These are phyloP conservation scores for Phaeosphaeria sp. DNA, from an alignment of 2,329 filamentous ascomycete genomes.

Conservation along the genomic window DNA sequence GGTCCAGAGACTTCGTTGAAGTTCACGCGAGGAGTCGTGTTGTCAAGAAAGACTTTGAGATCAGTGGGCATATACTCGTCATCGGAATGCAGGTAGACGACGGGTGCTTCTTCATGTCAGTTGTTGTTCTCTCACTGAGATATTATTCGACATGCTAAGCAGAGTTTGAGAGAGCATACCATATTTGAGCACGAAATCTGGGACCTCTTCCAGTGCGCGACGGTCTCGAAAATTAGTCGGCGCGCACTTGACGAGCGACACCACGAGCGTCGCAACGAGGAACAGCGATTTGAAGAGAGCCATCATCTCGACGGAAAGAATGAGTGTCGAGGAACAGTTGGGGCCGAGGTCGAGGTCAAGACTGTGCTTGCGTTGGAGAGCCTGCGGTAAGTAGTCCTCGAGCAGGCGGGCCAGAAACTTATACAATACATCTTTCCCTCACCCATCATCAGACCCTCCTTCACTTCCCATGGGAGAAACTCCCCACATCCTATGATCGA, in stretches of 20 bases:
- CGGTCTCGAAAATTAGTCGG: conserved; percentile 24
- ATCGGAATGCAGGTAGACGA: conserved; percentile 52
- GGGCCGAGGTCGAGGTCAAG: neutral
- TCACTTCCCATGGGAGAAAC: neutral
- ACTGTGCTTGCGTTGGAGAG: neutral
- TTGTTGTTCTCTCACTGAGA: neutral
- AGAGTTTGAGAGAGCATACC: conserved; percentile 29
- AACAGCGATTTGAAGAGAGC: conserved; percentile 6
- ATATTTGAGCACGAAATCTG: conserved; percentile 48
- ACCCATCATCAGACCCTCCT: neutral
- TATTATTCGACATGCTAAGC: too few relatives aligned
- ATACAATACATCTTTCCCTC: conserved; percentile 3
- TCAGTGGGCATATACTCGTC: conserved; percentile 55
- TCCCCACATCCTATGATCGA: conserved; percentile 1
- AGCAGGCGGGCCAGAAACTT: conserved; percentile 1
- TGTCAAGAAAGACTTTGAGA: conserved; percentile 48
- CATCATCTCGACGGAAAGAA: conserved; percentile 15
- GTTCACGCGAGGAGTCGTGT: conserved; percentile 50
- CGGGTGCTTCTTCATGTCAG: conserved; percentile 45
- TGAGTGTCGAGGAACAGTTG: neutral
- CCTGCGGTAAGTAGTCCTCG: neutral
- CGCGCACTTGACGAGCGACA: conserved; percentile 20
- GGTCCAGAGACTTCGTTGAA: conserved; percentile 43
- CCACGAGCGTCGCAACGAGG: conserved; percentile 12
- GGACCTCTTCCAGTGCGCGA: conserved; percentile 35